Percentiles rank a stretch among this genome's conserved stretches.
These are phyloP conservation scores for Candolleomyces aberdarensis DNA, from an alignment of 768 basidiomycete species.

Conservation along the genomic window DNA sequence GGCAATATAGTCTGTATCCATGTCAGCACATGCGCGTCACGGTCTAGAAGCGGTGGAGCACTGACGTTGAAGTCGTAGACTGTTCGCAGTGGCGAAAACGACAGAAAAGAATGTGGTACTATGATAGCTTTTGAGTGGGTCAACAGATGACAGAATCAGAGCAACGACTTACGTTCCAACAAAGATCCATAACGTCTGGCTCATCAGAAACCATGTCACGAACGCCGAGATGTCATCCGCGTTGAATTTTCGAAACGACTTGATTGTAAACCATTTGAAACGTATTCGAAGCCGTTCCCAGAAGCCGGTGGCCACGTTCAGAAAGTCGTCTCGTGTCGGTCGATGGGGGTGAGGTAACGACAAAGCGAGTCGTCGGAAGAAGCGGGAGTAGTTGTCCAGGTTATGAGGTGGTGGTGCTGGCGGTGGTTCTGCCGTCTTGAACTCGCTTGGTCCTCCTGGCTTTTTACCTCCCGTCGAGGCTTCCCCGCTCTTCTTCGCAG, in stretches of 20 bases:
- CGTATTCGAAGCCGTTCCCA: slow-evolving; percentile 86
- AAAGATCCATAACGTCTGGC: slow-evolving; percentile 93
- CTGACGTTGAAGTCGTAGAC: slow-evolving; percentile 78
- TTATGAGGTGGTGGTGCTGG: slow-evolving; percentile 10
- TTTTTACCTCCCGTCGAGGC: not conserved
- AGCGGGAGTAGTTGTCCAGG: slow-evolving; percentile 69
- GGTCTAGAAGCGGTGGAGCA: not conserved
- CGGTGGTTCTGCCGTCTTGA: not conserved
- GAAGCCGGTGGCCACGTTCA: slow-evolving; percentile 83
- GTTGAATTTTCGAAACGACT: slow-evolving; percentile 92
- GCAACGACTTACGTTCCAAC: slow-evolving; percentile 75
- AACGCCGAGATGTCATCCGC: slow-evolving; percentile 97
- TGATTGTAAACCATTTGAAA: slow-evolving; percentile 97
- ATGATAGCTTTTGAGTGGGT: not conserved
- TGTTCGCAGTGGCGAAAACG: slow-evolving; percentile 85
- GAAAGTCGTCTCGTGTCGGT: slow-evolving; percentile 87
- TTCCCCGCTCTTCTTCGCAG: not conserved
- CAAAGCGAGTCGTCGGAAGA: slow-evolving; percentile 74
- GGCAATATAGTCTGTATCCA: slow-evolving; percentile 66
- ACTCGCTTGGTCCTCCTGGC: not conserved
- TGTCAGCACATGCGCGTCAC: not conserved
- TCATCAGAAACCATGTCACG: slow-evolving; percentile 92
- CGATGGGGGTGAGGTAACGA: slow-evolving; percentile 74
- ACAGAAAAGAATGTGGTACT: slow-evolving; percentile 97
- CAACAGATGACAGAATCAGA: not conserved